Evolutionary conservation across 768 basidiomycete genomes (phyloP).

Genomic region (Krasilnikovozyma curviuscula): DNA sequence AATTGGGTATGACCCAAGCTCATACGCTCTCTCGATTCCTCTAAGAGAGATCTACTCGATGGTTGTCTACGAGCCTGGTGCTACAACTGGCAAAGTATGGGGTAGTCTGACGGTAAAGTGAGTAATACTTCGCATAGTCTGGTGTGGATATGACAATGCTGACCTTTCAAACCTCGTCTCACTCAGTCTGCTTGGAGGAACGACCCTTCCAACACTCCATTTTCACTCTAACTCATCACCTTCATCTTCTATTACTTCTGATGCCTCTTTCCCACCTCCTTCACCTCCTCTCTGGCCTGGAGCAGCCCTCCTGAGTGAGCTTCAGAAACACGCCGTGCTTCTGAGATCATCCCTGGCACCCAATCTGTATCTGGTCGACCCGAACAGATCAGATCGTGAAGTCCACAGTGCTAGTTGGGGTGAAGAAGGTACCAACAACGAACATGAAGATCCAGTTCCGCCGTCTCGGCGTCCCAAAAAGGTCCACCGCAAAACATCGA

Average conservation of each 20-base stretch:
- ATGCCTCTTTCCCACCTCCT: conserved; percentile 1
- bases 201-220: conserved; percentile 33
- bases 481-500: too few relatives aligned
- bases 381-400: conserved; percentile 78
- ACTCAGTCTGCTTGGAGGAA: conserved; percentile 2
- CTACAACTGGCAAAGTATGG: conserved; percentile 8
- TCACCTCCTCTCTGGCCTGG: conserved; percentile 56
- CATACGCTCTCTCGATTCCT: conserved; percentile 85
- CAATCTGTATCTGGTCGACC: conserved; percentile 74
- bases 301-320: conserved; percentile 58
- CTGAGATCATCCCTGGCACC: conserved; percentile 72
- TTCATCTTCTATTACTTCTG: conserved; percentile 36
- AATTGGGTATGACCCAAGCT: conserved; percentile 1
- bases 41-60: conserved; percentile 75
- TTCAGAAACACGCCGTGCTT: conserved; percentile 58
- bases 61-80: conserved; percentile 51
- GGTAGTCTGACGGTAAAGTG: conserved; percentile 7
- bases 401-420: conserved; percentile 45
- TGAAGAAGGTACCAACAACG: too few relatives aligned
- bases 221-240: conserved; percentile 95
- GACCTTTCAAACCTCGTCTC: background rate
- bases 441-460: too few relatives aligned
- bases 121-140: background rate
- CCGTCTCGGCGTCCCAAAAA: too few relatives aligned
- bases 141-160: background rate